Evolutionary conservation across 1,284 basidiomycete species (phyloP), one percentile per base, ranked within the genome.

Genomic region (Bjerkandera adusta): DNA sequence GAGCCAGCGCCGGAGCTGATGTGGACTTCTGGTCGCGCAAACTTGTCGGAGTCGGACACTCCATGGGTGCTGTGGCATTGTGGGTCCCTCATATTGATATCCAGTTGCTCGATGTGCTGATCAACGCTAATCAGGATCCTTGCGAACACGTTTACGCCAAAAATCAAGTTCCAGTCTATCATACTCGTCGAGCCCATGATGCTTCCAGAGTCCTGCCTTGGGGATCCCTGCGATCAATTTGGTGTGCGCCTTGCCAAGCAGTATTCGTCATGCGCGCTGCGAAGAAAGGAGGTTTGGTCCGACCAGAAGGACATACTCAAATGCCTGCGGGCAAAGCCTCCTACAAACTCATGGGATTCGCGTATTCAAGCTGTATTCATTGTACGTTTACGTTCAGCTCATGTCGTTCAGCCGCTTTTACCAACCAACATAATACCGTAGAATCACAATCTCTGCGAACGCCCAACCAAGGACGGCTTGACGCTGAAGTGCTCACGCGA

Each of bases 331-430:
- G n/a, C n/a, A n/a, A n/a, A n/a, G n/a, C n/a, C n/a, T n/a, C 54
- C 67, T 3, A 76, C 70, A 67, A 68, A 71, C 57, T 48, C 54
- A 1, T 81, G 77, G 77, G 77, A 79, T 51, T 67, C 70, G 20
- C 59, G 77, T n/a, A 65, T 75, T 4, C n/a, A n/a, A n/a, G n/a
- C n/a, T n/a, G n/a, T n/a, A n/a, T n/a, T n/a, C n/a, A n/a, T n/a
- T n/a, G n/a, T n/a, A n/a, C n/a, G n/a, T n/a, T n/a, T n/a, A n/a
- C n/a, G n/a, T n/a, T n/a, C n/a, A n/a, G n/a, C n/a, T n/a, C n/a
- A n/a, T n/a, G n/a, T n/a, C n/a, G n/a, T n/a, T n/a, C n/a, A n/a
- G n/a, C n/a, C n/a, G n/a, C n/a, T n/a, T n/a, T n/a, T n/a, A n/a
- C n/a, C n/a, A n/a, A n/a, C n/a, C n/a, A n/a, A n/a, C n/a, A n/a